phyloP scores from a whole-genome alignment of 257 asterid species.

The Capsicum baccatum region DNA sequence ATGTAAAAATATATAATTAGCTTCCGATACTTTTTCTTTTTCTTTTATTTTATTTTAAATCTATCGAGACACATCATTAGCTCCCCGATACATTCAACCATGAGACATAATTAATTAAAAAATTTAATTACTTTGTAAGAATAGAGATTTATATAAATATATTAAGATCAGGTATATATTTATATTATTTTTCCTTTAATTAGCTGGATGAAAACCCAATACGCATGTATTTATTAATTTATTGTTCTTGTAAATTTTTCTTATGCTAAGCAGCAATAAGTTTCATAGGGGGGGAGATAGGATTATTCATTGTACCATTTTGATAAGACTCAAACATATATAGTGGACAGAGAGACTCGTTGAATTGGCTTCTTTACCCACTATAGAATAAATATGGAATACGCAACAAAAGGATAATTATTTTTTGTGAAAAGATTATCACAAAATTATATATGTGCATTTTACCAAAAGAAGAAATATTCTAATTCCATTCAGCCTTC shows the following conservation, averaged over 20 bases:
- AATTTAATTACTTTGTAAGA: too few species aligned
- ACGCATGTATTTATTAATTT: too few species aligned
- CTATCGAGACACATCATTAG: too few species aligned
- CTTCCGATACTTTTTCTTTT: too few species aligned
- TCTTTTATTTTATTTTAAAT: too few species aligned
- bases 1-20: too few species aligned
- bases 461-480: background rate
- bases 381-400: background rate
- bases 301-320: conserved; percentile 4
- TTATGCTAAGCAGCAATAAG: background rate
- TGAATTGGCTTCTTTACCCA: background rate
- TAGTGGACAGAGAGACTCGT: background rate
- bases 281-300: background rate
- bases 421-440: background rate
- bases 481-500: background rate
- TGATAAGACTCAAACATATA: background rate
- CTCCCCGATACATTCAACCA: too few species aligned
- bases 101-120: too few species aligned
- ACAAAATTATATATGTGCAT: background rate
- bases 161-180: too few species aligned
- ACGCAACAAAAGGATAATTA: background rate
- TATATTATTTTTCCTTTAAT: too few species aligned
- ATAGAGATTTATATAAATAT: too few species aligned
- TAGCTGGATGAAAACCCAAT: too few species aligned
- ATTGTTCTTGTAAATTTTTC: background rate